Conservation (phyloP, 2,329 filamentous ascomycete genomes). For the Metarhizium rileyi region DNA sequence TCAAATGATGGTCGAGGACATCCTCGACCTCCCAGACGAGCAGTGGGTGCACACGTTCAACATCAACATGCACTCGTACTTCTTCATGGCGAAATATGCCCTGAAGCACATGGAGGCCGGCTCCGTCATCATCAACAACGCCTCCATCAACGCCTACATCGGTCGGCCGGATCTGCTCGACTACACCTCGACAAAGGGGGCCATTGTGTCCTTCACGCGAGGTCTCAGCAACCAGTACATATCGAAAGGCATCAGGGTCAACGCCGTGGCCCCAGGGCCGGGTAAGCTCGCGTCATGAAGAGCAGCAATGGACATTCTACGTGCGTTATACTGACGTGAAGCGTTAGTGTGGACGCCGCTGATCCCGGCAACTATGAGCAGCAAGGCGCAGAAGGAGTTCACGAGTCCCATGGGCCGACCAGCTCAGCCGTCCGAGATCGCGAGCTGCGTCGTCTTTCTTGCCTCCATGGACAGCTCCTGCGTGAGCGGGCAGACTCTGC, state of each 20-base stretch:
- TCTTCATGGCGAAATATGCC: slow-evolving; percentile 69
- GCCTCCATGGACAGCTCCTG: slow-evolving; percentile 64
- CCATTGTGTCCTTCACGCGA: slow-evolving; percentile 70
- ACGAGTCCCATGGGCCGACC: slow-evolving; percentile 66
- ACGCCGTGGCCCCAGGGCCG: slow-evolving; percentile 67
- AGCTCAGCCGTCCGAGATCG: slow-evolving; percentile 72
- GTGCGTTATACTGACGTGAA: not conserved
- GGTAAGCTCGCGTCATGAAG: slow-evolving; percentile 14
- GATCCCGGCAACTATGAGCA: slow-evolving; percentile 63
- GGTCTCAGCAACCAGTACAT: slow-evolving; percentile 68
- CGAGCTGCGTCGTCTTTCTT: slow-evolving; percentile 72
- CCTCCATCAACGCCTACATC: too few relatives aligned
- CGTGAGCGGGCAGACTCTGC: slow-evolving; percentile 59
- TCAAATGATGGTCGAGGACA: slow-evolving; percentile 56
- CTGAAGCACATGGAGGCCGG: slow-evolving; percentile 68
- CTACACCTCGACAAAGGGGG: slow-evolving; percentile 72
- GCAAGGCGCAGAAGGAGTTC: slow-evolving; percentile 63
- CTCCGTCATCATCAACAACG: slow-evolving; percentile 74
- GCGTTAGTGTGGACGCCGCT: slow-evolving; percentile 61
- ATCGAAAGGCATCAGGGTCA: slow-evolving; percentile 61
- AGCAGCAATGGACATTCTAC: too few relatives aligned
- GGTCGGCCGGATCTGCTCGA: too few relatives aligned
- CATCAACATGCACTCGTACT: slow-evolving; percentile 75
- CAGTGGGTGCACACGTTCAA: slow-evolving; percentile 75
- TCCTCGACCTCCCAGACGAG: slow-evolving; percentile 61